Evolutionary conservation across 805 yeast species (phyloP).

Genomic region (Candida ascalaphidarum): DNA sequence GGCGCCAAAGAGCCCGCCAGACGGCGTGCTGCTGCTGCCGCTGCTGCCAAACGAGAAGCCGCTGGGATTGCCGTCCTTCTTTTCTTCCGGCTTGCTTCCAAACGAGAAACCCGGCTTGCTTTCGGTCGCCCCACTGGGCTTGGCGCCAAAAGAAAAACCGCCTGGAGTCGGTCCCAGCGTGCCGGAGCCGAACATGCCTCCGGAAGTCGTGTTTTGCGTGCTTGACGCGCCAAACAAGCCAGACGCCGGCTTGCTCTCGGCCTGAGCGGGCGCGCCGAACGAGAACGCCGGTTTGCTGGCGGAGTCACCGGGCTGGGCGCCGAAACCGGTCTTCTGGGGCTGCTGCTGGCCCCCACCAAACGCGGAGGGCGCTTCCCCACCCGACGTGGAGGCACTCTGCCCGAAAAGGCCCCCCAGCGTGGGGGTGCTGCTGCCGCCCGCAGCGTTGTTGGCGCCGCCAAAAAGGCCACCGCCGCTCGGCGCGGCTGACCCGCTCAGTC

Average conservation of each 20-base stretch:
- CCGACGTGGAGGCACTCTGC: constrained; percentile 1
- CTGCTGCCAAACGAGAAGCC: neutral
- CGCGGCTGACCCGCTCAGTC: no score
- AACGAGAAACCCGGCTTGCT: constrained; percentile 5
- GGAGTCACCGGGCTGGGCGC: constrained; percentile 6
- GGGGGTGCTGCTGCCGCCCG: no score
- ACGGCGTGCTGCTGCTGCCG: no score
- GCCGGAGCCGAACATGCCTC: no score
- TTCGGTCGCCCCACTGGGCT: constrained; percentile 2
- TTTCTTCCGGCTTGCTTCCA: constrained; percentile 1
- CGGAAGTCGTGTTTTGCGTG: no score
- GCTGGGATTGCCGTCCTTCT: neutral
- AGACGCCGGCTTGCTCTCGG: no score
- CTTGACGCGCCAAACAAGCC: no score
- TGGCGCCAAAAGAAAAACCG: constrained; percentile 18
- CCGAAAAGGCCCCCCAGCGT: no score
- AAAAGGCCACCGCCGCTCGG: no score
- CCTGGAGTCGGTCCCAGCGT: constrained; percentile 1
- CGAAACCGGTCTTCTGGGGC: constrained; percentile 23
- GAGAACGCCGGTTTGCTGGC: constrained; percentile 2
- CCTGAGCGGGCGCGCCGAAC: no score
- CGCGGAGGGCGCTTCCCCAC: constrained; percentile 1
- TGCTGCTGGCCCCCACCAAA: constrained; percentile 2
- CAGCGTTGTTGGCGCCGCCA: no score
- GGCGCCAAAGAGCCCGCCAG: constrained; percentile 4